Percentiles rank a stretch among this genome's conserved stretches.
Conservation (phyloP, 495 filamentous ascomycete genomes). For the Xylaria telfairii region DNA sequence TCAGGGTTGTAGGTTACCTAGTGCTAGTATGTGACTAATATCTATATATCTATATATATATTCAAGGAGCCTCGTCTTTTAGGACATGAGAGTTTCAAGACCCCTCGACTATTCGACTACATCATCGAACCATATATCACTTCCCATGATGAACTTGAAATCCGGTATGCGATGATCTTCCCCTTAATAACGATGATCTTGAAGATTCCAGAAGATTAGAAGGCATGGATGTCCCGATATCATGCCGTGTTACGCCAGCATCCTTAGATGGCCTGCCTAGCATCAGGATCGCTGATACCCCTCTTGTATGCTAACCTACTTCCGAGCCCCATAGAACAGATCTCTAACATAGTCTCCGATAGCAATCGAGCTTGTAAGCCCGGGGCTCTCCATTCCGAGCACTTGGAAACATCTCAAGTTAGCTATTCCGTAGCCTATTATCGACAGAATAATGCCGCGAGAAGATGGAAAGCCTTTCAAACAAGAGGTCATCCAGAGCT, state of each 20-base stretch:
- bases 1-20: neutral
- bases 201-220: neutral
- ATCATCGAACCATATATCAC: neutral
- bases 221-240: neutral
- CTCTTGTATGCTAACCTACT: neutral
- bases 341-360: slow-evolving; percentile 83
- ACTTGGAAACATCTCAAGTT: slow-evolving; percentile 41
- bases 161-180: neutral
- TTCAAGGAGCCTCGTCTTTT: neutral
- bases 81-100: neutral
- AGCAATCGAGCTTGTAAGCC: slow-evolving; percentile 86
- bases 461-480: neutral
- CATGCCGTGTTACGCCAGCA: neutral
- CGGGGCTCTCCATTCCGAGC: slow-evolving; percentile 93
- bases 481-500: neutral
- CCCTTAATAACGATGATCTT: neutral
- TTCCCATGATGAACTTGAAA: neutral
- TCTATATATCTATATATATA: neutral
- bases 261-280: neutral
- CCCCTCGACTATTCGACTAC: neutral
- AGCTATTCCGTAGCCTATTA: neutral
- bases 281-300: neutral
- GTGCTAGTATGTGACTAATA: neutral
- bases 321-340: slow-evolving; percentile 65
- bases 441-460: neutral